Evolutionary conservation across 2,329 filamentous ascomycete species (phyloP).

Genomic region (Clonostachys rhizophaga): DNA sequence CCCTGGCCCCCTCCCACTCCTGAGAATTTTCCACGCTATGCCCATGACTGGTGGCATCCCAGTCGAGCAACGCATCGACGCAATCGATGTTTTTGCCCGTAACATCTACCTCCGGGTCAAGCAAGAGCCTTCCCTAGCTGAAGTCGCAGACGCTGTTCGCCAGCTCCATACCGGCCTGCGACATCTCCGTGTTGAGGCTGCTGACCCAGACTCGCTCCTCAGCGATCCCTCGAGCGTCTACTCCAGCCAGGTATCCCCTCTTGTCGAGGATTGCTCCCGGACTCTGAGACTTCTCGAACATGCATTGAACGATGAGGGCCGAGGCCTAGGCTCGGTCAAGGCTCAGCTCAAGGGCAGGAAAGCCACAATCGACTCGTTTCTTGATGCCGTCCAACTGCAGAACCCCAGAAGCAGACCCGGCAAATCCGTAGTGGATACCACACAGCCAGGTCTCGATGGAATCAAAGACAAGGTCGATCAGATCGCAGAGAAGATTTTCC

Average conservation of each 20-base stretch:
- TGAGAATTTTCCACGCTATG: too few relatives aligned
- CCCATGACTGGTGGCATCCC: slow-evolving; percentile 22
- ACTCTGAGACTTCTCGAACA: slow-evolving; percentile 49
- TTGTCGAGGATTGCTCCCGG: slow-evolving; percentile 51
- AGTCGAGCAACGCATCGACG: slow-evolving; percentile 45
- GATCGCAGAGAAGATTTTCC: slow-evolving; percentile 47
- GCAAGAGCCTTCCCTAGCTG: slow-evolving; percentile 39
- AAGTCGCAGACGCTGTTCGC: slow-evolving; percentile 44
- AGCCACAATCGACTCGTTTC: slow-evolving; percentile 47
- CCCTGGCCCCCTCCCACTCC: too few relatives aligned
- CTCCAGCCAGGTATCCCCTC: slow-evolving; percentile 40
- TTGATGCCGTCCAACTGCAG: slow-evolving; percentile 49
- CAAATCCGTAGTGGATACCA: slow-evolving; percentile 25
- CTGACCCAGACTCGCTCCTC: slow-evolving; percentile 51
- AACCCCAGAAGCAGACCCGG: neutral
- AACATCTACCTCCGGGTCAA: slow-evolving; percentile 50
- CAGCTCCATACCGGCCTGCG: slow-evolving; percentile 50
- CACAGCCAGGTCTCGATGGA: slow-evolving; percentile 36
- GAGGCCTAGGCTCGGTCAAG: slow-evolving; percentile 30
- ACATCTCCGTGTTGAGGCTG: slow-evolving; percentile 52
- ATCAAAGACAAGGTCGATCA: slow-evolving; percentile 58
- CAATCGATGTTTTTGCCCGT: slow-evolving; percentile 49
- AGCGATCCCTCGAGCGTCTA: slow-evolving; percentile 38
- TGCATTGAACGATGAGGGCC: slow-evolving; percentile 39
- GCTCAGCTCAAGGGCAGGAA: slow-evolving; percentile 46